phyloP scores from a whole-genome alignment of 257 asterid genomes.

The Petrea volubilis region DNA sequence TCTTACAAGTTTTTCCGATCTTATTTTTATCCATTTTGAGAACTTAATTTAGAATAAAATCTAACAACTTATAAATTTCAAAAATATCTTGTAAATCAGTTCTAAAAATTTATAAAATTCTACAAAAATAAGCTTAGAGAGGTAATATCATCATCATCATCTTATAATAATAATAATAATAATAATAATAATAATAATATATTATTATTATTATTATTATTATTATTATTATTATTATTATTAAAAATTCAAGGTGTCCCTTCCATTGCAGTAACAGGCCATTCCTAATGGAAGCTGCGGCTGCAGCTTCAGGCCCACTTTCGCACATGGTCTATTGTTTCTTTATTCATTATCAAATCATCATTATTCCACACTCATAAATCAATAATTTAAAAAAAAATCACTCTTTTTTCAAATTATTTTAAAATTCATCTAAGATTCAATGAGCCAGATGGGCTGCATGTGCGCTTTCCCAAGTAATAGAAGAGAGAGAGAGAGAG shows the following conservation, averaged over 20 bases:
- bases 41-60: no score
- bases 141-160: no score
- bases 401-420: conserved; percentile 8
- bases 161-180: no score
- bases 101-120: no score
- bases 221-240: neutral
- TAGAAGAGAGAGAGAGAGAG: no score
- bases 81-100: no score
- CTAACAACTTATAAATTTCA: no score
- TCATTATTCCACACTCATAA: conserved; percentile 35
- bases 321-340: conserved; percentile 28
- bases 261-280: conserved; percentile 28
- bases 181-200: no score
- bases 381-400: conserved; percentile 24
- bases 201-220: no score
- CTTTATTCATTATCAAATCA: conserved; percentile 38
- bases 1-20: no score
- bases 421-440: conserved; percentile 29
- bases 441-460: conserved; percentile 55
- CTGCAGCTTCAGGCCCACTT: conserved; percentile 33
- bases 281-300: conserved; percentile 36
- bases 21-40: no score
- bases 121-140: no score
- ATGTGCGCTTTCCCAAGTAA: conserved; percentile 57
- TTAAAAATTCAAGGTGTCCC: neutral